Percentiles rank a stretch among this genome's conserved stretches.
phyloP scores from a whole-genome alignment of 1,284 basidiomycete species.

The Moesziomyces sp. region DNA sequence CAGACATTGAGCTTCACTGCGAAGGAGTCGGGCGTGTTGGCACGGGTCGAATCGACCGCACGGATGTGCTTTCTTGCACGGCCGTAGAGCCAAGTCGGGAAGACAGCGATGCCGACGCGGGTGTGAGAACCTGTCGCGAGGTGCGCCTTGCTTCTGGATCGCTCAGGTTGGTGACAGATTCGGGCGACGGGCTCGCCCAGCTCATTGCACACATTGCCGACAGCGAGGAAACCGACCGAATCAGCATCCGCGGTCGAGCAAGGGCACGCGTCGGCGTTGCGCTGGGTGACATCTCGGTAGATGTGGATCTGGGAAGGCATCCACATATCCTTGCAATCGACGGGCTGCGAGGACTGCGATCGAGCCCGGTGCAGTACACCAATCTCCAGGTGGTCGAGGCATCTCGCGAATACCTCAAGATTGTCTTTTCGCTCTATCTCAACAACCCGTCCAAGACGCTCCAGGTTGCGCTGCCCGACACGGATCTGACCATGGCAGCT shows the following conservation, averaged over 20 bases:
- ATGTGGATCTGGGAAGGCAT: constrained; percentile 42
- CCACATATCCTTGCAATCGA: constrained; percentile 31
- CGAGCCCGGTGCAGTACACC: constrained; percentile 53
- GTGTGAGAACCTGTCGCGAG: constrained; percentile 4
- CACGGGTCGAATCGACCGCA: constrained; percentile 27
- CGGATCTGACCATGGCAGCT: constrained; percentile 50
- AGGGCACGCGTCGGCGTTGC: constrained; percentile 37
- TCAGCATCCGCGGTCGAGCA: constrained; percentile 50
- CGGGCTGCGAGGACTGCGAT: constrained; percentile 35
- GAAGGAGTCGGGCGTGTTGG: constrained; percentile 49
- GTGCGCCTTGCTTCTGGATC: constrained; percentile 28
- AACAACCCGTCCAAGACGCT: constrained; percentile 54
- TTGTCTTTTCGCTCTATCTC: constrained; percentile 50
- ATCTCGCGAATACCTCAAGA: constrained; percentile 42
- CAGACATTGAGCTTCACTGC: constrained; percentile 54
- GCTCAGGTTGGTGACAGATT: constrained; percentile 25
- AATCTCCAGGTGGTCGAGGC: constrained; percentile 51
- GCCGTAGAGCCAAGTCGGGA: constrained; percentile 5
- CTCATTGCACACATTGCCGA: constrained; percentile 53
- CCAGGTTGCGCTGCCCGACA: constrained; percentile 38
- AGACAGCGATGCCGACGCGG: background rate
- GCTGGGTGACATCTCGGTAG: constrained; percentile 43
- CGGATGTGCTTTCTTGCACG: constrained; percentile 23
- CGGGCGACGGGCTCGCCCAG: constrained; percentile 26
- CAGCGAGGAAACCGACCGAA: constrained; percentile 44